A percentile compares a stretch with the other conserved stretches of the same genome.
Evolutionary conservation across 2,329 filamentous ascomycete genomes (phyloP).

Genomic region (Cercospora brassicicola): DNA sequence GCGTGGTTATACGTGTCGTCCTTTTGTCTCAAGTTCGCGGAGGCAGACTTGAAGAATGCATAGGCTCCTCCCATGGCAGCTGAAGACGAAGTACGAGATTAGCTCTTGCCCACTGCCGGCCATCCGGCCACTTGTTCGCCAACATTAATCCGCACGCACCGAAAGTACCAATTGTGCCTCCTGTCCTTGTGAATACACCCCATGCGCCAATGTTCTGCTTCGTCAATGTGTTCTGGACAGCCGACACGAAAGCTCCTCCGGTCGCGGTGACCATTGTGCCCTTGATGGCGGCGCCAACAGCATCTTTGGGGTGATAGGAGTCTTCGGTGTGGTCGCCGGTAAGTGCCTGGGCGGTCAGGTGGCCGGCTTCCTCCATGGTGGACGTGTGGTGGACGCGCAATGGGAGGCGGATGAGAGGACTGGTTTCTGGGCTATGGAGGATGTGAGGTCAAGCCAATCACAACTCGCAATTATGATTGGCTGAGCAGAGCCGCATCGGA

Average conservation of each 20-base stretch:
- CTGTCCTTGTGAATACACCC: constrained; percentile 77
- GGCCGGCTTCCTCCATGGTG: constrained; percentile 50
- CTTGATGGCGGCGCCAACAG: constrained; percentile 66
- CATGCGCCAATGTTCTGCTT: constrained; percentile 78
- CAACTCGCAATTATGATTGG: neutral
- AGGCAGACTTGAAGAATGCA: constrained; percentile 71
- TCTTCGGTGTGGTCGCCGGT: constrained; percentile 40
- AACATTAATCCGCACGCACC: constrained; percentile 48
- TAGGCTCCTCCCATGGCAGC: constrained; percentile 73
- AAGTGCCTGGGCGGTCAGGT: constrained; percentile 34
- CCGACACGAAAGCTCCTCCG: constrained; percentile 70
- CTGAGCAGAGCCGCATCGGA: neutral
- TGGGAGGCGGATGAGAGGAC: neutral
- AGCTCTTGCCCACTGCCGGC: neutral
- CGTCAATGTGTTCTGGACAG: constrained; percentile 81
- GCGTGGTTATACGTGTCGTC: constrained; percentile 75
- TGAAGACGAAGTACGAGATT: constrained; percentile 39
- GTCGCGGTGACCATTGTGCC: constrained; percentile 64
- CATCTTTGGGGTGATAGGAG: constrained; percentile 70
- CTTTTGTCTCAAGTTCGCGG: constrained; percentile 82
- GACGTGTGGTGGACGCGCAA: constrained; percentile 14
- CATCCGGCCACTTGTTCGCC: neutral
- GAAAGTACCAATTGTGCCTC: constrained; percentile 68
- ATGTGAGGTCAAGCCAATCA: neutral
- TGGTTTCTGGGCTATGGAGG: neutral